These are phyloP conservation scores for Crithidia expoeki DNA, from an alignment of 208 protist species.

Conservation along the genomic window DNA sequence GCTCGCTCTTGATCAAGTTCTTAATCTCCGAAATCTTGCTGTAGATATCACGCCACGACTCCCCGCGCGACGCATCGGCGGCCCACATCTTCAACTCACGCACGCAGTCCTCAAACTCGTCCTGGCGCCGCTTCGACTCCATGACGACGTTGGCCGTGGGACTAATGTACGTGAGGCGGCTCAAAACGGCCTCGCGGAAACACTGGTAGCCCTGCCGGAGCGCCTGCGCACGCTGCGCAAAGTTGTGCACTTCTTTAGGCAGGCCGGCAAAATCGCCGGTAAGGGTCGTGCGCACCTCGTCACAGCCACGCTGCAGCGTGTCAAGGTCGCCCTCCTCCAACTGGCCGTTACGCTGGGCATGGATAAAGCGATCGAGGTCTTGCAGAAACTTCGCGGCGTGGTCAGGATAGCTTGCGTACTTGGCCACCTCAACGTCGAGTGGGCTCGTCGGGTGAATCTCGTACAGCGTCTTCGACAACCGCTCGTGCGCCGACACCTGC, in stretches of 20 bases:
- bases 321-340: conserved; percentile 17
- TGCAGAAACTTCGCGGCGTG: conserved; percentile 46
- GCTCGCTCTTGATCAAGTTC: conserved; percentile 66
- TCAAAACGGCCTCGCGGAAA: conserved; percentile 70
- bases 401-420: conserved; percentile 62
- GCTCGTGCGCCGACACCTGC: conserved; percentile 80
- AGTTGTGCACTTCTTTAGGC: conserved; percentile 41
- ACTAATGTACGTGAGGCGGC: conserved; percentile 78
- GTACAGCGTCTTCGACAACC: conserved; percentile 68
- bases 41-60: conserved; percentile 82
- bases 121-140: conserved; percentile 70
- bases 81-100: conserved; percentile 82
- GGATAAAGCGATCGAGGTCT: conserved; percentile 30
- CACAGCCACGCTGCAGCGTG: conserved; percentile 9
- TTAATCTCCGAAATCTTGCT: conserved; percentile 77
- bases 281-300: conserved; percentile 23
- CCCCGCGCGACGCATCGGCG: conserved; percentile 55
- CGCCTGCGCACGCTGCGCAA: conserved; percentile 61
- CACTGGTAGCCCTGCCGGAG: conserved; percentile 68
- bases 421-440: conserved; percentile 75
- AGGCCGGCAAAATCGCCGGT: conserved; percentile 40
- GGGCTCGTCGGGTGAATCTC: conserved; percentile 79
- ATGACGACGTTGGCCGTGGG: conserved; percentile 52
- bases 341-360: conserved; percentile 20
- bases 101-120: conserved; percentile 76